Conservation (phyloP, 345 rosid species). For the Gynandropsis gynandra region DNA sequence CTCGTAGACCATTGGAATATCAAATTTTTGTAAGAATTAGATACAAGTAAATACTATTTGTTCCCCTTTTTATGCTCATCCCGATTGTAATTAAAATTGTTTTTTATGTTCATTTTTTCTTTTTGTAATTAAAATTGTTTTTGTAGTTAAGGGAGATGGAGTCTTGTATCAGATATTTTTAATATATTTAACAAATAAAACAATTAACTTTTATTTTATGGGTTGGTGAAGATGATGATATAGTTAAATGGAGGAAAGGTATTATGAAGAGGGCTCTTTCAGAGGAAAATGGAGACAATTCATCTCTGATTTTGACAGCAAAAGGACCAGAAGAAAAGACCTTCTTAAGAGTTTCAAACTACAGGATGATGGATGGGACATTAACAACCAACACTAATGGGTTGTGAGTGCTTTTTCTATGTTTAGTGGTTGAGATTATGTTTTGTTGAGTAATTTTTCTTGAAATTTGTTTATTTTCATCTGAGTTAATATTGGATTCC, state of each 20-base stretch:
- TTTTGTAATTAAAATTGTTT: too few relatives aligned
- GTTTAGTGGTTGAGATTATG: neutral
- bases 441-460: neutral
- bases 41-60: neutral
- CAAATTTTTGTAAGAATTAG: slow-evolving; percentile 25
- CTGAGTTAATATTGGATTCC: too few relatives aligned
- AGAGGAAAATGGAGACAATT: slow-evolving; percentile 32
- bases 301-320: slow-evolving; percentile 68
- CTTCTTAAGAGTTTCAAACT: slow-evolving; percentile 44
- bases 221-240: slow-evolving; percentile 21
- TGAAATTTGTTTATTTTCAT: neutral
- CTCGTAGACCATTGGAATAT: slow-evolving; percentile 18
- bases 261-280: slow-evolving; percentile 48
- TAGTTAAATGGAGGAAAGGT: slow-evolving; percentile 32
- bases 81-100: neutral
- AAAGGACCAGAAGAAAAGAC: slow-evolving; percentile 57
- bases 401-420: slow-evolving; percentile 50
- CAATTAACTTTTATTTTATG: neutral
- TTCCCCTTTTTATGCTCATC: neutral
- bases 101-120: slow-evolving; percentile 3
- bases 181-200: neutral
- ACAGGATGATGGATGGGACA: slow-evolving; percentile 86
- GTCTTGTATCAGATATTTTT: neutral
- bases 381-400: slow-evolving; percentile 72
- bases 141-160: too few relatives aligned